Percentiles rank a stretch among this genome's conserved stretches.
phyloP scores from a whole-genome alignment of 768 basidiomycete genomes.

The Russula olivacea region DNA sequence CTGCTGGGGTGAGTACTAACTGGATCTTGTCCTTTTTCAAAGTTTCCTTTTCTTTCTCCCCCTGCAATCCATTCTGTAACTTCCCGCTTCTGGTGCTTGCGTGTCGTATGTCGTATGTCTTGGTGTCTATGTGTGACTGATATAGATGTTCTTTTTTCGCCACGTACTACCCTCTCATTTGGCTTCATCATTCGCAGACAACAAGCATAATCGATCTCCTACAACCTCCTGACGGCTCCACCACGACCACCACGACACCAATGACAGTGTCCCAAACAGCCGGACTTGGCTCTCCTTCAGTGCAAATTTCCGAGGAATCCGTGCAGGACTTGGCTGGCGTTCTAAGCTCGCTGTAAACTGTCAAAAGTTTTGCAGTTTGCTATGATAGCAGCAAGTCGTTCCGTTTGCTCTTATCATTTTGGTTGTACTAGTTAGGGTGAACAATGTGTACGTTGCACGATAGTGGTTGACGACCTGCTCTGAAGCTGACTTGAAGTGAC shows the following conservation, averaged over 20 bases:
- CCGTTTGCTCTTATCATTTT: not conserved
- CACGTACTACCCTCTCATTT: not conserved
- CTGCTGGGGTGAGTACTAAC: not conserved
- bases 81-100: too few relatives aligned
- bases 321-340: constrained; percentile 10
- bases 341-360: not conserved
- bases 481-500: not conserved
- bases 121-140: not conserved
- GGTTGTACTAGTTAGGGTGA: not conserved
- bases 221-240: not conserved
- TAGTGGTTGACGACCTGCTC: not conserved
- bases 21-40: not conserved
- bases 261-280: not conserved
- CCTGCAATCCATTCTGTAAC: not conserved
- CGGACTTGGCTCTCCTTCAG: not conserved
- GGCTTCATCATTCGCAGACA: not conserved
- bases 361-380: not conserved
- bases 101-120: too few relatives aligned
- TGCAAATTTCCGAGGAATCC: not conserved
- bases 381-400: not conserved
- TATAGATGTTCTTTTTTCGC: not conserved
- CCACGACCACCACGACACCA: not conserved
- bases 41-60: not conserved
- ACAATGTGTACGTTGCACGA: not conserved
- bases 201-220: not conserved